Percentiles rank a stretch among this genome's conserved stretches.
Evolutionary conservation across 208 protist genomes (phyloP).

Genomic region (Wallacemonas sp.): DNA sequence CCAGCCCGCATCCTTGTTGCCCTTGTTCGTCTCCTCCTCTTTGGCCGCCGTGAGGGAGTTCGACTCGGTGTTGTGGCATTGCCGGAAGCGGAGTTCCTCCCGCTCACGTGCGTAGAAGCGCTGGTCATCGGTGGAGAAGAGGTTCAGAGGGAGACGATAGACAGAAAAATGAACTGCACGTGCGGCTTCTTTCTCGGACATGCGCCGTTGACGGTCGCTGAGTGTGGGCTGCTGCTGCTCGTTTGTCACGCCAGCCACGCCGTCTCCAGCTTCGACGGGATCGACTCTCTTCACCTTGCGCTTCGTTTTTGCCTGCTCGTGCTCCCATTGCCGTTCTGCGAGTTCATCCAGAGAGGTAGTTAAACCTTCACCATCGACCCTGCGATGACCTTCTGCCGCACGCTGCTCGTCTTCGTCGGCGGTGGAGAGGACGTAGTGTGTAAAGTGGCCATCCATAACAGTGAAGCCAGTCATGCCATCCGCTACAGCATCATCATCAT

Average conservation of each 20-base stretch:
- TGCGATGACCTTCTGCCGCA: background rate
- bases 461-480: constrained; percentile 39
- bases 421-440: constrained; percentile 39
- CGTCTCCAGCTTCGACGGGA: background rate
- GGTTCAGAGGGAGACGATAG: constrained; percentile 60
- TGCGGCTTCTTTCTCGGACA: constrained; percentile 12
- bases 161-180: constrained; percentile 59
- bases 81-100: constrained; percentile 53
- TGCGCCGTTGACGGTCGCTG: constrained; percentile 4
- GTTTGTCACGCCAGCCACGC: too few relatives aligned
- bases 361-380: constrained; percentile 20
- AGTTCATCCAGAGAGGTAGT: constrained; percentile 8
- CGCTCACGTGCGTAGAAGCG: constrained; percentile 58
- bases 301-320: background rate
- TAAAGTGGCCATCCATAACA: constrained; percentile 51
- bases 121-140: constrained; percentile 55
- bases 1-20: background rate
- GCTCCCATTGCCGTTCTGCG: background rate
- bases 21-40: background rate
- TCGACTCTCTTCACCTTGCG: background rate
- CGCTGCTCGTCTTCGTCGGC: background rate
- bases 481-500: background rate
- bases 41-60: too few relatives aligned
- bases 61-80: constrained; percentile 19
- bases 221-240: too few relatives aligned